Evolutionary conservation across 306 rosid genomes (phyloP).

Genomic region (Dryas octopetala): DNA sequence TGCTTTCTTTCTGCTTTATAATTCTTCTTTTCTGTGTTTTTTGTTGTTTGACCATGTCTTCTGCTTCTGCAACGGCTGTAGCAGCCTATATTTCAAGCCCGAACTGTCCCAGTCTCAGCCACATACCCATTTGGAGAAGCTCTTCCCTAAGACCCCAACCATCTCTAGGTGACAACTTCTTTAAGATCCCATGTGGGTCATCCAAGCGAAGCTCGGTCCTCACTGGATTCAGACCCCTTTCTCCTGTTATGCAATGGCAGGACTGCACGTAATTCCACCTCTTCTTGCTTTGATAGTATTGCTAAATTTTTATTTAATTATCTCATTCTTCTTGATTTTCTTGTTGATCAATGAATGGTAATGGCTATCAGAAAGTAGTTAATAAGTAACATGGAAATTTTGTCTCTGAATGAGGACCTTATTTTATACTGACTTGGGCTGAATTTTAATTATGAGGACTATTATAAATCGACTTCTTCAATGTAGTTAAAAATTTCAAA

Average conservation of each 20-base stretch:
- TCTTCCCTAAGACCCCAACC: conserved; percentile 30
- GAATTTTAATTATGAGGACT: not conserved
- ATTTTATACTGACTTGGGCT: not conserved
- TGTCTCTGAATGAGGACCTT: not conserved
- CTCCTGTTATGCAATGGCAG: conserved; percentile 96
- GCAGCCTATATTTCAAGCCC: conserved; percentile 29
- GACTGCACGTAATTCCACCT: conserved; percentile 67
- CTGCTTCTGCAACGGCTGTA: conserved; percentile 26
- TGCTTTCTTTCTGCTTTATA: not conserved
- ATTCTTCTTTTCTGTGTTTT: not conserved
- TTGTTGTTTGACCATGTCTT: conserved; percentile 39
- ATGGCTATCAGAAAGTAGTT: not conserved
- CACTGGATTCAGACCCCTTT: conserved; percentile 41
- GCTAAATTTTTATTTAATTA: not conserved
- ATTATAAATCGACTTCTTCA: not conserved
- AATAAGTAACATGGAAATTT: not conserved
- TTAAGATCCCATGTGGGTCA: conserved; percentile 36
- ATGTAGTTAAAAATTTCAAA: not conserved
- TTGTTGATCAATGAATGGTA: not conserved
- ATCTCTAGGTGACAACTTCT: conserved; percentile 34
- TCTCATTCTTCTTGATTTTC: not conserved
- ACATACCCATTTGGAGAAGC: conserved; percentile 23
- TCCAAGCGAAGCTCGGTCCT: conserved; percentile 35
- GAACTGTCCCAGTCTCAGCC: conserved; percentile 11
- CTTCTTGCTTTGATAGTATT: not conserved